Evolutionary conservation across 108 stramenopile genomes (phyloP), one percentile per base, ranked within the genome.

Genomic region (Nitzschia sp.): DNA sequence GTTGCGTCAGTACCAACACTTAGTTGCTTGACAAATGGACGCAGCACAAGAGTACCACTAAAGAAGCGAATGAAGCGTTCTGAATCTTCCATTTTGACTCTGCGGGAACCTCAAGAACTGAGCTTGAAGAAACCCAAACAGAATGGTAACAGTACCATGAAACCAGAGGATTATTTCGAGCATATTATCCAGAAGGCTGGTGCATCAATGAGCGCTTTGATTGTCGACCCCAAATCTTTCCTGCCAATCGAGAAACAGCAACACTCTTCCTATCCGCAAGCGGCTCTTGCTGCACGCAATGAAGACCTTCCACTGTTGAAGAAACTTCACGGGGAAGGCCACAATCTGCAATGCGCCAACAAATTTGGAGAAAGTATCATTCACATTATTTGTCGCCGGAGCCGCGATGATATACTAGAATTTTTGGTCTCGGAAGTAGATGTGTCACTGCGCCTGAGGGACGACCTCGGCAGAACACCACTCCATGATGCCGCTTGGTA

Each of bases 381-480:
- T 1, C 86, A 84, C 58, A 58, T 78, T 54, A 71, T 78, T 36
- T 81, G 82, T 63, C 73, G 83, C 11, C 50, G 80, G 25, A 81
- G 89, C 3, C 64, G 66, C 35, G 61, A 70, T 2, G 62, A 76
- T 15, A 48, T 77, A 0, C 60, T 80, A 0, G 53, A 68, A 19
- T 84, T 67, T 44, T 48, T 84, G 6, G 17, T 78, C 6, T 9
- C 56, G 17, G 66, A 75, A 13, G 74, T 69, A 0, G 44, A 29
- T 27, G 71, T 73, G 22, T 52, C 62, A 17, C 17, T 56, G 17
- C 27, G 46, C 15, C 57, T 80, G 0, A 31, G 66, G 27, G 85
- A 86, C 64, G 89, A 90, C 53, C 79, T 75, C 52, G 85, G 85
- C 13, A 58, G 83, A 2, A 90, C 85, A n/a, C 83, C 85, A 9